A percentile compares a stretch with the other conserved stretches of the same genome.
These are phyloP conservation scores for Echria macrotheca DNA, from an alignment of 495 filamentous ascomycete species.

Conservation along the genomic window DNA sequence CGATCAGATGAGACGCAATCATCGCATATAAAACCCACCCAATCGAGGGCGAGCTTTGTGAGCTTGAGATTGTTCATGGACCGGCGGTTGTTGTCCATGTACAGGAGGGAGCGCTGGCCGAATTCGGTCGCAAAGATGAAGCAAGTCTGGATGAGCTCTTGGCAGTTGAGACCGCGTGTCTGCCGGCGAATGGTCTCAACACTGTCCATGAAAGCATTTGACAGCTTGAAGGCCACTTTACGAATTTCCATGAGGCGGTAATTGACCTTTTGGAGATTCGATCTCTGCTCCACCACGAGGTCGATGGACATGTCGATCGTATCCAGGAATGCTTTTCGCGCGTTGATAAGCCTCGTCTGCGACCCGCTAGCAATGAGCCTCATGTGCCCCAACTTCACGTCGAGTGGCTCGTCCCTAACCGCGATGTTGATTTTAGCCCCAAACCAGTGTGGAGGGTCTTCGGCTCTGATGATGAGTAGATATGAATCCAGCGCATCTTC, in stretches of 20 bases:
- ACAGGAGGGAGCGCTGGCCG: slow-evolving; percentile 83
- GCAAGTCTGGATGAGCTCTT: slow-evolving; percentile 96
- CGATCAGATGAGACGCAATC: slow-evolving; percentile 93
- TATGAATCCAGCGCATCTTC: slow-evolving; percentile 77
- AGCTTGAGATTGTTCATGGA: slow-evolving; percentile 95
- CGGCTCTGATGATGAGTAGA: slow-evolving; percentile 76
- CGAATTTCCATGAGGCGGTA: slow-evolving; percentile 90
- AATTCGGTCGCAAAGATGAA: slow-evolving; percentile 98
- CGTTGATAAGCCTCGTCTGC: slow-evolving; percentile 68
- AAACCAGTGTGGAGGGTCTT: slow-evolving; percentile 73
- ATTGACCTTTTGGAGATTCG: slow-evolving; percentile 89
- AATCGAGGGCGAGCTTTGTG: slow-evolving; percentile 87
- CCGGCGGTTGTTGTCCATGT: slow-evolving; percentile 88
- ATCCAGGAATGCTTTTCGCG: slow-evolving; percentile 69
- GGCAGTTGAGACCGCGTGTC: slow-evolving; percentile 77
- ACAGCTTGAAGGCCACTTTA: slow-evolving; percentile 90
- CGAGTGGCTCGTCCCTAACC: slow-evolving; percentile 71
- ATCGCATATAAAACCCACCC: slow-evolving; percentile 96
- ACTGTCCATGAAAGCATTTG: slow-evolving; percentile 99
- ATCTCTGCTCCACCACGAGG: slow-evolving; percentile 83
- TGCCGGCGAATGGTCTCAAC: slow-evolving; percentile 87
- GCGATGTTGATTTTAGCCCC: slow-evolving; percentile 67
- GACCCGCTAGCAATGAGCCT: slow-evolving; percentile 88
- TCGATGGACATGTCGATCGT: slow-evolving; percentile 74
- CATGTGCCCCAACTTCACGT: slow-evolving; percentile 80